phyloP scores from a whole-genome alignment of 208 protist species.

The Acanthamoeba sp. region DNA sequence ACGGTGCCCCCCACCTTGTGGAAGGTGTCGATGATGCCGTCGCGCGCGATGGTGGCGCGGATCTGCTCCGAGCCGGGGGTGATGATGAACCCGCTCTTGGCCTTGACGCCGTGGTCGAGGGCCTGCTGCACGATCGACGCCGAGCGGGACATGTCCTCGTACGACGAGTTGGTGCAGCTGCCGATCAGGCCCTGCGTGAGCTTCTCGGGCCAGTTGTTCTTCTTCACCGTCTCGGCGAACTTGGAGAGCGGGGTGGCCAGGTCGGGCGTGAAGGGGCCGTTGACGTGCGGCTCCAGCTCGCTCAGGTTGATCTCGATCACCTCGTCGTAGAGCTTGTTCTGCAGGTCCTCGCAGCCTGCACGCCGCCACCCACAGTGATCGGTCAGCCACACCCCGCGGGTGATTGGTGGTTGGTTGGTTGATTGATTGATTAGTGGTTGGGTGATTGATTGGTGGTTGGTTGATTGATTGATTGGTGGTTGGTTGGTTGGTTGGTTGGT shows the following conservation, averaged over 20 bases:
- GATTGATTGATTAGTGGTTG: no score
- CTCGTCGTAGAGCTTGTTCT: constrained; percentile 89
- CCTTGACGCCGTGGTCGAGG: constrained; percentile 87
- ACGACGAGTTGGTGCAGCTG: constrained; percentile 92
- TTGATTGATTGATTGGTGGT: no score
- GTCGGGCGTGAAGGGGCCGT: constrained; percentile 93
- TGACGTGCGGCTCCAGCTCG: constrained; percentile 91
- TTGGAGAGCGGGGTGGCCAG: constrained; percentile 81
- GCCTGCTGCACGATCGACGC: constrained; percentile 89
- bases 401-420: no score
- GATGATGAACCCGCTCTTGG: constrained; percentile 89
- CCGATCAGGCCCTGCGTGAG: constrained; percentile 91
- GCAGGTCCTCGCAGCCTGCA: background rate
- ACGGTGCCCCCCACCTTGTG: constrained; percentile 89
- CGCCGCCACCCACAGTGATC: no score
- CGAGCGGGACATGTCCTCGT: constrained; percentile 91
- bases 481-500: background rate
- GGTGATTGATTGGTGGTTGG: no score
- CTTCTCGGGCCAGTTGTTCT: constrained; percentile 90
- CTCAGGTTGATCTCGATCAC: constrained; percentile 92
- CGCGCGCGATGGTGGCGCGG: constrained; percentile 90
- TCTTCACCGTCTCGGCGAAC: constrained; percentile 83
- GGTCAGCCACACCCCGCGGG: no score
- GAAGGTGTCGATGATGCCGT: constrained; percentile 87
- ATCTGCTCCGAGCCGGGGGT: constrained; percentile 94